A percentile compares a stretch with the other conserved stretches of the same genome.
phyloP scores from a whole-genome alignment of 345 rosid species.

The Raphanus sativus region DNA sequence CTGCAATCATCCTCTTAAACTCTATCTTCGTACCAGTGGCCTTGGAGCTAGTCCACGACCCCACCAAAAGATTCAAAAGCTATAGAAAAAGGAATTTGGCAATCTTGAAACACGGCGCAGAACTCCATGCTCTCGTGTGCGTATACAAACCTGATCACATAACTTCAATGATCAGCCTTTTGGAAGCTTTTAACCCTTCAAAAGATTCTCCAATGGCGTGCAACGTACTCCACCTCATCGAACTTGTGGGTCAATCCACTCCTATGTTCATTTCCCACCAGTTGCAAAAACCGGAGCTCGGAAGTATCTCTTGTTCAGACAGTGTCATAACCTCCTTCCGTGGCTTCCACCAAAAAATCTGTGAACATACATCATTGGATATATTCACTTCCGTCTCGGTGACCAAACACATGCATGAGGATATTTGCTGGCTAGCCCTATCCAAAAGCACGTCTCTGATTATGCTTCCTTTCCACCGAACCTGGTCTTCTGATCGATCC shows the following conservation, averaged over 20 bases:
- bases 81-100: constrained; percentile 44
- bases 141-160: constrained; percentile 52
- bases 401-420: constrained; percentile 55
- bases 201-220: constrained; percentile 41
- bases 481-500: constrained; percentile 47
- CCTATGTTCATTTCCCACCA: constrained; percentile 58
- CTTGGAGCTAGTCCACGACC: constrained; percentile 48
- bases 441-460: constrained; percentile 45
- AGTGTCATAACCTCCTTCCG: constrained; percentile 44
- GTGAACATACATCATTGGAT: background rate
- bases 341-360: background rate
- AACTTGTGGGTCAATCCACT: constrained; percentile 47
- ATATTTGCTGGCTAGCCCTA: constrained; percentile 51
- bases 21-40: constrained; percentile 44
- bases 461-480: constrained; percentile 58
- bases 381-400: constrained; percentile 37
- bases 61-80: constrained; percentile 48
- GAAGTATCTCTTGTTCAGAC: constrained; percentile 36
- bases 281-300: constrained; percentile 28
- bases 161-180: constrained; percentile 25
- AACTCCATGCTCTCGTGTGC: constrained; percentile 48
- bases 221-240: constrained; percentile 50
- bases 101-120: constrained; percentile 30
- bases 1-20: constrained; percentile 16
- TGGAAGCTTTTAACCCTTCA: constrained; percentile 34